A percentile compares a stretch with the other conserved stretches of the same genome.
phyloP scores from a whole-genome alignment of 2,329 filamentous ascomycete species.

The Aspergillus sp. region DNA sequence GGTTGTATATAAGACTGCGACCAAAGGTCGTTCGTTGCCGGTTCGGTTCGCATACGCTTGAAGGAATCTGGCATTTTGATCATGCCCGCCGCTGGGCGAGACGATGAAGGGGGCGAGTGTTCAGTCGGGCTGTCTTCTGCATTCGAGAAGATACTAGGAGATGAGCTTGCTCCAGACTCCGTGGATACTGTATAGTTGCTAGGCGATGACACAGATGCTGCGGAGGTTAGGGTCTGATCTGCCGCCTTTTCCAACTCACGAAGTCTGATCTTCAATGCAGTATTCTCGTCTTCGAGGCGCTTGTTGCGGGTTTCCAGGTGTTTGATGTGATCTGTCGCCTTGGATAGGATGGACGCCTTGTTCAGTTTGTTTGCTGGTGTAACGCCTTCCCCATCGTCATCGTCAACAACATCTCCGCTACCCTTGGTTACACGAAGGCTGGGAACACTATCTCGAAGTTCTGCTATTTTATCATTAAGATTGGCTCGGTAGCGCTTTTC shows the following conservation, averaged over 20 bases:
- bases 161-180: constrained; percentile 36
- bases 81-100: constrained; percentile 42
- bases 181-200: constrained; percentile 40
- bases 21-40: constrained; percentile 34
- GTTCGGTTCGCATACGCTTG: constrained; percentile 40
- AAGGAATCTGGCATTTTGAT: constrained; percentile 46
- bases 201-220: constrained; percentile 41
- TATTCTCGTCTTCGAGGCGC: constrained; percentile 77
- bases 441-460: constrained; percentile 86
- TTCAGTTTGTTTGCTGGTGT: constrained; percentile 92
- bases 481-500: constrained; percentile 97
- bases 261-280: constrained; percentile 73
- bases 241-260: constrained; percentile 70
- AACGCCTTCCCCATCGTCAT: constrained; percentile 77
- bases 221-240: constrained; percentile 40
- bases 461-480: constrained; percentile 94
- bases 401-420: constrained; percentile 51
- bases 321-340: constrained; percentile 93
- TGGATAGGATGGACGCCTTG: constrained; percentile 94
- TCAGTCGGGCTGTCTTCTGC: constrained; percentile 37
- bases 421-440: constrained; percentile 77
- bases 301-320: constrained; percentile 91
- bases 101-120: constrained; percentile 29
- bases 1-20: constrained; percentile 41
- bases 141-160: constrained; percentile 43